Percentiles rank a stretch among this genome's conserved stretches.
These are phyloP conservation scores for Eucalyptus albens DNA, from an alignment of 345 rosid genomes.

Conservation along the genomic window DNA sequence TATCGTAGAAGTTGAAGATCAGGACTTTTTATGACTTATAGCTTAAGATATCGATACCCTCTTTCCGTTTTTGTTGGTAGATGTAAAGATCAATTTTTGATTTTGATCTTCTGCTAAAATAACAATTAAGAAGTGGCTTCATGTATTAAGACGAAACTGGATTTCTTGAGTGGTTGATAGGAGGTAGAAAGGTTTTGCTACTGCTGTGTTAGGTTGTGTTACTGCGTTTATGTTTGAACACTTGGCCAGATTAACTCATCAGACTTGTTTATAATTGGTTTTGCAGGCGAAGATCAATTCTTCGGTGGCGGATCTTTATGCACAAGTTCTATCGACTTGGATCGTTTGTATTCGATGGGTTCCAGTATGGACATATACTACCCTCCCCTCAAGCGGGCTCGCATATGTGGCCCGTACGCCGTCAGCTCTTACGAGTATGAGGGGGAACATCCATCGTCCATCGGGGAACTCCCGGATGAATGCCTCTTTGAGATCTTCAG, in stretches of 20 bases:
- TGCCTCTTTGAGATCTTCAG: conserved; percentile 71
- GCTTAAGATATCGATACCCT: neutral
- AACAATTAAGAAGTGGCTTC: neutral
- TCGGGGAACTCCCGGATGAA: conserved; percentile 62
- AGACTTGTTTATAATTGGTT: neutral
- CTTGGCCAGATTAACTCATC: neutral
- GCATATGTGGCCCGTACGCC: conserved; percentile 21
- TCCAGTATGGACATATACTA: conserved; percentile 26
- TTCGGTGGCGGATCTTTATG: conserved; percentile 30
- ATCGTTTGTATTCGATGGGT: conserved; percentile 22
- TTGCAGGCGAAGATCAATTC: conserved; percentile 61
- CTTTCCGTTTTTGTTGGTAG: neutral
- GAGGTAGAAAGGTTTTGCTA: neutral
- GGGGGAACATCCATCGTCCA: conserved; percentile 25
- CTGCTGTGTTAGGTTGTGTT: neutral
- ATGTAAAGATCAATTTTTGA: neutral
- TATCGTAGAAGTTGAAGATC: neutral
- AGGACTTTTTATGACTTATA: neutral
- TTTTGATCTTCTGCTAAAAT: neutral
- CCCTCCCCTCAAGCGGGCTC: conserved; percentile 59
- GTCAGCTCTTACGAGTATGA: conserved; percentile 5
- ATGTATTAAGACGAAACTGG: neutral
- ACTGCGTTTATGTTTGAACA: neutral
- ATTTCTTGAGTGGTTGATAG: neutral
- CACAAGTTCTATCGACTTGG: conserved; percentile 23